Evolutionary conservation across 176 grass and related monocot species (phyloP).

Genomic region (Carex kokanica): DNA sequence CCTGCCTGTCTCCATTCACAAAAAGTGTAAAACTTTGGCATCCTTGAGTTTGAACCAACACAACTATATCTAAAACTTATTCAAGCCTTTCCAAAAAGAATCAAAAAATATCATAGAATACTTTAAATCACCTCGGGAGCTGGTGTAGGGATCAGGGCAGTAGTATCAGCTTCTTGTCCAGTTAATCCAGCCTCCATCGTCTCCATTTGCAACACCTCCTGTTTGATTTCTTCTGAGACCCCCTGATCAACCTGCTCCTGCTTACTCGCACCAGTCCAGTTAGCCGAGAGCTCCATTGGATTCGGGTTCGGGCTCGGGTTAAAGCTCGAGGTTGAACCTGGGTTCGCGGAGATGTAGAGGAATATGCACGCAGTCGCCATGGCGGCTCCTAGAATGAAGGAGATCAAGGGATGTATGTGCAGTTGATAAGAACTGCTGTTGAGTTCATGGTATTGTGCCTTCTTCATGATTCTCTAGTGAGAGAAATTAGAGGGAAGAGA

Average conservation of each 20-base stretch:
- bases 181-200: neutral
- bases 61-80: neutral
- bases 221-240: neutral
- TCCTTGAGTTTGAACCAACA: neutral
- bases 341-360: constrained; percentile 63
- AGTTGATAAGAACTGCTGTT: constrained; percentile 33
- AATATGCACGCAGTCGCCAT: constrained; percentile 67
- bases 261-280: constrained; percentile 16
- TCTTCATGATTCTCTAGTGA: constrained; percentile 18
- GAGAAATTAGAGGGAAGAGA: neutral
- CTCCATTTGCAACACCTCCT: constrained; percentile 18
- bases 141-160: neutral
- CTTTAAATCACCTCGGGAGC: constrained; percentile 10
- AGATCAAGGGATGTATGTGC: constrained; percentile 44
- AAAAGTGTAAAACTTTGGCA: neutral
- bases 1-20: neutral
- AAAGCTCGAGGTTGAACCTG: neutral
- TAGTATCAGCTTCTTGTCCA: neutral
- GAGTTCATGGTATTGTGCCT: constrained; percentile 29
- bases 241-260: neutral
- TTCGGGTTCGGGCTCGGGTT: neutral
- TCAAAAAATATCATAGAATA: neutral
- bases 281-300: neutral
- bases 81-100: neutral
- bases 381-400: constrained; percentile 70